Evolutionary conservation across 441 rosid genomes (phyloP), one percentile per base, ranked within the genome.

Genomic region (Adansonia rubrostipa): DNA sequence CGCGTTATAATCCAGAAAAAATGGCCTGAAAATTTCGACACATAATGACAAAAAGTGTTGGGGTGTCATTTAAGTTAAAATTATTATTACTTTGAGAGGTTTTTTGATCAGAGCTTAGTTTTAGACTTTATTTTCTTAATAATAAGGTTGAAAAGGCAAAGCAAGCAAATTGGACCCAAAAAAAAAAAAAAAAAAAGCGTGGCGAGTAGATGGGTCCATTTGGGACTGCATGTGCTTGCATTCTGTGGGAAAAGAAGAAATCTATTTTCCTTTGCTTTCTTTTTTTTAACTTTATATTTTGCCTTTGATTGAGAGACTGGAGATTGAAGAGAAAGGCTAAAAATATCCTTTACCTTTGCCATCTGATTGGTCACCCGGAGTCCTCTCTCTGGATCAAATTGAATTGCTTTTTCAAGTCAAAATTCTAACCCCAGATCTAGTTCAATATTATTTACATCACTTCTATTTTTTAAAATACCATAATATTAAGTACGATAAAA

Each of bases 361-460:
- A 62, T 75, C 6, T 22, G 42, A 57, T 70, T 72, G 36, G 50
- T 71, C 63, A 15, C 63, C 47, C 4, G 15, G 10, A 3, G 36
- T 33, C 36, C 65, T 76, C 77, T 74, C 57, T 80, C 72, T 76
- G 44, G 65, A 40, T 64, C 36, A 36, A 84, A 33, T 66, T 17
- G 40, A 54, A 57, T 8, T 36, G 15, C 11, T 56, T 20, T 68
- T 65, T 44, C 82, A 78, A 82, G 71, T 83, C 79, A 74, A 73
- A 78, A 45, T 65, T 65, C 50, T 17, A n/a, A n/a, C 11, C 65
- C 53, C n/a, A 45, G 5, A 44, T 57, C 54, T 13, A 9, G 5
- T 57, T 73, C 10, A 17, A 17, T 58, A 56, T 4, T 68, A 15
- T 17, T 13, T 50, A 40, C 9, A 33, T 45, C 44, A 42, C 45